phyloP scores from a whole-genome alignment of 345 rosid genomes.

The Linum tenue region DNA sequence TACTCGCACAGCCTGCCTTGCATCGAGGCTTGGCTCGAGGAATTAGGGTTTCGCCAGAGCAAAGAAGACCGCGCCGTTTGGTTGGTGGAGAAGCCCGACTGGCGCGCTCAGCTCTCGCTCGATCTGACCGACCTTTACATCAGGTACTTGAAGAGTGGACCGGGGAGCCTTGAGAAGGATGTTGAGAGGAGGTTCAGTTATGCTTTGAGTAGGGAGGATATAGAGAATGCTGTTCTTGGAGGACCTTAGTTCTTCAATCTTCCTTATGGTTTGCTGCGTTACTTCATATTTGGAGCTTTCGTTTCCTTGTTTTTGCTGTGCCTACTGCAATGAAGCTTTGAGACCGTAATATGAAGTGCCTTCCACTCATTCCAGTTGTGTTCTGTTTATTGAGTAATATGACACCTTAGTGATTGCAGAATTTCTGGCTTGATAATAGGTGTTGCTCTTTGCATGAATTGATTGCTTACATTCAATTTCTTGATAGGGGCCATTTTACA shows the following conservation, averaged over 20 bases:
- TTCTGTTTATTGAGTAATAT: too few species aligned
- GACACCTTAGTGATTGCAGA: too few species aligned
- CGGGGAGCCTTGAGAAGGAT: constrained; percentile 82
- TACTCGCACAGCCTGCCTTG: constrained; percentile 92
- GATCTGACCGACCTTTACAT: constrained; percentile 78
- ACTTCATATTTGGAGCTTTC: neutral
- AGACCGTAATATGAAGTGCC: neutral
- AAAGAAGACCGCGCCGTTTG: constrained; percentile 71
- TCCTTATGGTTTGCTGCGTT: neutral
- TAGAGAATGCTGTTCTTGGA: constrained; percentile 84
- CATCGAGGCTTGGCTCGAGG: constrained; percentile 78
- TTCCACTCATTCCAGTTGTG: too few species aligned
- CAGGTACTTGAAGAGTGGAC: constrained; percentile 90
- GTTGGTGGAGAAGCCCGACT: constrained; percentile 67
- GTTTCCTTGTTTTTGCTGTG: neutral
- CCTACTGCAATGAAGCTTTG: neutral
- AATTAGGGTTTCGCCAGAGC: constrained; percentile 63
- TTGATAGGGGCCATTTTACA: too few species aligned
- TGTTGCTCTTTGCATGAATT: neutral
- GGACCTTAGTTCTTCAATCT: constrained; percentile 43
- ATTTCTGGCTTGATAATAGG: too few species aligned
- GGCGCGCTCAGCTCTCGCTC: constrained; percentile 83
- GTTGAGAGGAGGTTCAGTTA: constrained; percentile 93
- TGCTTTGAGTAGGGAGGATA: constrained; percentile 87
- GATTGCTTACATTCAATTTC: neutral